Evolutionary conservation across 2,329 filamentous ascomycete genomes (phyloP), one percentile per base, ranked within the genome.

Genomic region (Drechslerella dactyloides): DNA sequence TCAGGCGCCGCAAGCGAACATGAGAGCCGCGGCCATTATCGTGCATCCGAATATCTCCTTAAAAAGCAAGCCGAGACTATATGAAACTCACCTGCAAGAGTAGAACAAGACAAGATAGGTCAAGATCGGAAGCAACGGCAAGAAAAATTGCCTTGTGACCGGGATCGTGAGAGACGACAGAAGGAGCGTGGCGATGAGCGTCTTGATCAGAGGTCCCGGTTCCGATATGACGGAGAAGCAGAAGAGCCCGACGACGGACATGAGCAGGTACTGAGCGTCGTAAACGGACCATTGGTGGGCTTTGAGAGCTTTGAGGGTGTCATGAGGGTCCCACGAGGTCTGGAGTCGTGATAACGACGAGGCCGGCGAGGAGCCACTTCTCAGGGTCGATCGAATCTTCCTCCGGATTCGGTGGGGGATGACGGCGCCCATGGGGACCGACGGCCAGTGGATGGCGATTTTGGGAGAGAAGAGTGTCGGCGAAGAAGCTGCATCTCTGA

Each of bases 91-190:
- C 91, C 93, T 89, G 83, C 90, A 94, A 74, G 89, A 88, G 80
- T 94, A 96, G 82, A 96, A 97, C 79, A 96, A 91, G 54, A 97
- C 82, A 44, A 97, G 83, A 86, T 93, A 97, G 23, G 87, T 88
- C 80, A 90, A 89, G 74, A 96, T 91, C 5, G 91, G 89, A 69
- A 94, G 83, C 59, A 92, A 92, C 8, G 93, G 93, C 46, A 96
- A 83, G 79, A 96, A 91, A 80, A 97, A 96, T 79, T 97, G 93
- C 74, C 91, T 85, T 2, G 93, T 96, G 56, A 91, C 85, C 5
- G 93, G 93, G 80, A 96, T 85, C 50, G 93, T 82, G 42, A 96
- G 82, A 33, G 92, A 86, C 75, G 87, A 82, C 69, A 89, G 82
- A 73, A 93, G 84, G 59, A 86, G 82, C 1, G 88, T 84, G 13